These are phyloP conservation scores for Paralagenidium karlingii DNA, from an alignment of 352 stramenopile genomes.

Conservation along the genomic window DNA sequence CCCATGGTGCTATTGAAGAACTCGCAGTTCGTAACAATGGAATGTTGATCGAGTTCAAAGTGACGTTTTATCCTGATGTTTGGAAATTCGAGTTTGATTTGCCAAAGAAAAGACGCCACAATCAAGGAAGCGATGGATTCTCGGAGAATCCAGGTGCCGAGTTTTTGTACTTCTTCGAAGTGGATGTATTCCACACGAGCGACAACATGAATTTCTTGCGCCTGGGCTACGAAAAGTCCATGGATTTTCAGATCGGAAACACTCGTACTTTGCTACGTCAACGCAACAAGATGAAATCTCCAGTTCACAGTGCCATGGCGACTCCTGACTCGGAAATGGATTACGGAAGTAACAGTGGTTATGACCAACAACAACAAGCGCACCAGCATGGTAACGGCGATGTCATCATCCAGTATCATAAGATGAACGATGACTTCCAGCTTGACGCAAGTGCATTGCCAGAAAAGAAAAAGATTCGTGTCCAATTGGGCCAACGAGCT, in stretches of 20 bases:
- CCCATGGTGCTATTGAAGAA: slow-evolving; percentile 43
- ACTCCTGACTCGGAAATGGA: too few species aligned
- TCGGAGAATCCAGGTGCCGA: slow-evolving; percentile 28
- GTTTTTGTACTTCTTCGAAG: slow-evolving; percentile 82
- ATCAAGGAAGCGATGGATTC: slow-evolving; percentile 17
- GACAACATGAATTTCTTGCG: slow-evolving; percentile 49
- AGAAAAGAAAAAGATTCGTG: slow-evolving; percentile 74
- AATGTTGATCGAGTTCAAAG: slow-evolving; percentile 48
- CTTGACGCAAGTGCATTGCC: slow-evolving; percentile 34
- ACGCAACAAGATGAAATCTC: slow-evolving; percentile 74
- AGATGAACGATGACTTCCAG: slow-evolving; percentile 37
- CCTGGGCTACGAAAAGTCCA: slow-evolving; percentile 53
- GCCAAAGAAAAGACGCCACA: slow-evolving; percentile 74
- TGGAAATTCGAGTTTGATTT: slow-evolving; percentile 86
- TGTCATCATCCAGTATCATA: not conserved
- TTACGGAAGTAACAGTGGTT: slow-evolving; percentile 27
- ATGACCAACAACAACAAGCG: slow-evolving; percentile 7
- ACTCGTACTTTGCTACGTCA: slow-evolving; percentile 73
- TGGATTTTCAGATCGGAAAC: slow-evolving; percentile 79
- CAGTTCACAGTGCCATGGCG: too few species aligned
- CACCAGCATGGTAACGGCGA: not conserved
- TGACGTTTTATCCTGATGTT: slow-evolving; percentile 79
- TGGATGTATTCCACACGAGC: slow-evolving; percentile 63
- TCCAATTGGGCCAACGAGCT: slow-evolving; percentile 21
- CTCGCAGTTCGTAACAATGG: slow-evolving; percentile 23